Evolutionary conservation across 345 rosid species (phyloP).

Genomic region (Gossypium australe): DNA sequence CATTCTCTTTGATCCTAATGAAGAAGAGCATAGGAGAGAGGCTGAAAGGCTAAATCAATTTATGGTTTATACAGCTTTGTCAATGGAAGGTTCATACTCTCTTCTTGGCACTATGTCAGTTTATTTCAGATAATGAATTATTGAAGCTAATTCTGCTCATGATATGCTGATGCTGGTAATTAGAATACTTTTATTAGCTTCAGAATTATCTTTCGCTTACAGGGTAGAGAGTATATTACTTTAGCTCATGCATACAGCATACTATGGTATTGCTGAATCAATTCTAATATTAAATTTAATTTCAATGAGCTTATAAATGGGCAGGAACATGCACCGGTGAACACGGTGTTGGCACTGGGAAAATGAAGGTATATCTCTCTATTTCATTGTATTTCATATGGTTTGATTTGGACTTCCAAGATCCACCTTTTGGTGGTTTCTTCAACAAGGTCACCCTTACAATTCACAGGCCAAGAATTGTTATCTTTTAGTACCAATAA

Average conservation of each 20-base stretch:
- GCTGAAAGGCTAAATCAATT: conserved; percentile 74
- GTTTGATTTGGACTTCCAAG: neutral
- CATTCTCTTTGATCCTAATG: conserved; percentile 66
- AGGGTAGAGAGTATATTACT: neutral
- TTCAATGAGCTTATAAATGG: conserved; percentile 12
- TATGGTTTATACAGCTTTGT: conserved; percentile 74
- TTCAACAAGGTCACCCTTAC: neutral
- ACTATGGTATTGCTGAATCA: neutral
- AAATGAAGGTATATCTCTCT: conserved; percentile 64
- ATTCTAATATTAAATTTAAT: conserved; percentile 1
- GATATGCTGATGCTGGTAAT: neutral
- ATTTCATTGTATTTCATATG: neutral
- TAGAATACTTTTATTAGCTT: neutral
- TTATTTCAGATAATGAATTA: neutral
- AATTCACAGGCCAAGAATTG: neutral
- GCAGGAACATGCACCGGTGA: conserved; percentile 97
- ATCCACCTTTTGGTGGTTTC: neutral
- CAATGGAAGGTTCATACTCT: conserved; percentile 66
- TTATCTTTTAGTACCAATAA: neutral
- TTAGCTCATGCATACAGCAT: neutral
- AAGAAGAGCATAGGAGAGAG: conserved; percentile 58
- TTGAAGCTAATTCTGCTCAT: neutral
- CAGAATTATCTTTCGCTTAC: neutral
- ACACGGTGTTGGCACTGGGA: conserved; percentile 94
- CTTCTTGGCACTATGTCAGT: neutral